Evolutionary conservation across 1,284 basidiomycete genomes (phyloP), one percentile per base, ranked within the genome.

Genomic region (Crepidotus sp.): DNA sequence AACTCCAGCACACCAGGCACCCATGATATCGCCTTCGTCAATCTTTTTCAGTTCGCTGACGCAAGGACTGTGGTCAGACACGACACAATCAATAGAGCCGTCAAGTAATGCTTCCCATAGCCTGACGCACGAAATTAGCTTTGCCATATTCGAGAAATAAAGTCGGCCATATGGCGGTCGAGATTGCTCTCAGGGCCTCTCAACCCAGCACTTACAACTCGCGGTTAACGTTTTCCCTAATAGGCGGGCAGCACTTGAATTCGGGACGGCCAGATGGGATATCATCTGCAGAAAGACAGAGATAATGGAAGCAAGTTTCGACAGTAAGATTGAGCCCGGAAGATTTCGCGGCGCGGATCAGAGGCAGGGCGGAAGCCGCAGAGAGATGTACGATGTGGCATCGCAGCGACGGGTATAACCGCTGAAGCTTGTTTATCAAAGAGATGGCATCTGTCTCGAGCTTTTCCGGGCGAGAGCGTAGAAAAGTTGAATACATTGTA

Each of bases 221-320:
- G 49, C 81, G 73, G 61, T 96, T 97, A 2, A 59, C 62, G 10
- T 69, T 66, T 36, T 78, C 75, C 33, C 93, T 77, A 52, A 97
- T 86, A 3, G 93, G 93, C n/a, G 93, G 93, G 63, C 90, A 94
- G 59, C 93, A 96, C 61, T 97, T 96, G 75, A 85, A 90, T 61
- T 89, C 81, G 30, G 86, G 79, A 14, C 65, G 75, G 2, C 84
- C 83, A 47, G 73, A 62, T 4, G 87, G 89, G 39, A 87, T 76
- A 44, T 74, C 61, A 48, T 73, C 69, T 0, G 82, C 69, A 21
- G 76, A 67, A 14, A 90, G 73, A 54, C 78, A 79, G 27, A 95
- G 76, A 66, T 96, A 96, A 65, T 96, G 92, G 66, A 93, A 94
- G 64, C 91, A 95, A 0, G 93, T 96, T 67, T 96, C 93, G 45